Evolutionary conservation across 208 protist species (phyloP).

Genomic region (Leishmania tropica): DNA sequence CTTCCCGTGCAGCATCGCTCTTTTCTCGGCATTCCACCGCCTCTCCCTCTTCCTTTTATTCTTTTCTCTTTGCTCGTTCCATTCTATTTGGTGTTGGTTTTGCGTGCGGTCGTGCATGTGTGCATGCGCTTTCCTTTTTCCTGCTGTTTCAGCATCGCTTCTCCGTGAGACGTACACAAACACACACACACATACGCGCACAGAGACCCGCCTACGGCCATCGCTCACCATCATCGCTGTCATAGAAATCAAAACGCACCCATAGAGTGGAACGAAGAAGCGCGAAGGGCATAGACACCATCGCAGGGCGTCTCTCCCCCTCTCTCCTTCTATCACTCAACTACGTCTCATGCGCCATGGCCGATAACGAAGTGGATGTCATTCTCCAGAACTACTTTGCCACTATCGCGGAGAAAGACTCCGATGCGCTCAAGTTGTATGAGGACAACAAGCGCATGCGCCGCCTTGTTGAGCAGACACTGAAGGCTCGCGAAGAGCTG

Average conservation of each 20-base stretch:
- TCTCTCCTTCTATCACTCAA: not conserved
- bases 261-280: not conserved
- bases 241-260: not conserved
- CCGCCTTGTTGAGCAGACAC: conserved; percentile 49
- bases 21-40: not conserved
- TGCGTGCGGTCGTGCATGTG: not conserved
- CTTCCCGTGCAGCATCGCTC: not conserved
- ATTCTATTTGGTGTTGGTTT: not conserved
- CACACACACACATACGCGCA: not conserved
- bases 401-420: conserved; percentile 73
- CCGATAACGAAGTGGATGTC: conserved; percentile 56
- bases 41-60: not conserved
- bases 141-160: not conserved
- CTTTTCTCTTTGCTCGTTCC: not conserved
- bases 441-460: conserved; percentile 74
- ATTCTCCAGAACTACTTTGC: conserved; percentile 73
- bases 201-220: not conserved
- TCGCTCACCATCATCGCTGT: not conserved
- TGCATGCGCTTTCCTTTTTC: not conserved
- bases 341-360: conserved; percentile 11
- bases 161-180: not conserved
- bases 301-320: not conserved
- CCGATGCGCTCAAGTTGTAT: conserved; percentile 77
- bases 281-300: not conserved
- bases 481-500: conserved; percentile 46